Evolutionary conservation across 495 filamentous ascomycete species (phyloP), one percentile per base, ranked within the genome.

Genomic region (Penicillium desertorum): DNA sequence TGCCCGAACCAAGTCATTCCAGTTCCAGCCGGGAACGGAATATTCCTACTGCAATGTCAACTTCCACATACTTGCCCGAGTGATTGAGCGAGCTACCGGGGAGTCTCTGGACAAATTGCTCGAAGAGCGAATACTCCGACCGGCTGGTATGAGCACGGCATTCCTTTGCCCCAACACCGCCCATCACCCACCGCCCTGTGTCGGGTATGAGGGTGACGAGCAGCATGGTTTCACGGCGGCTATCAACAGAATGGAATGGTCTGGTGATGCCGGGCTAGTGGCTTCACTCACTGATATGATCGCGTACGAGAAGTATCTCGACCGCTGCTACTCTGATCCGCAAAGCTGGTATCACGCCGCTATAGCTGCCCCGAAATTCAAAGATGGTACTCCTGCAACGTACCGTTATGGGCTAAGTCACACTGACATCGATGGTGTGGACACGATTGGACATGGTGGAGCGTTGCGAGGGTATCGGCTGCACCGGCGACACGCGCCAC

Each of bases 201-300:
- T 69, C 2, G 71, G 71, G 6, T 74, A 74, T 44, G 71, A 74
- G 47, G 71, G 71, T 2, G 48, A 51, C n/a, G 64, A 71, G 48
- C 4, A 43, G 2, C 27, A 20, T 0, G 71, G 71, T 2, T 72
- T 58, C 12, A 16, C 49, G 0, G 45, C 59, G 3, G 69, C 62
- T 4, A 34, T 63, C 10, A 74, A 74, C 25, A 57, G 59, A 0
- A 72, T 72, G 45, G 63, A 74, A 41, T 74, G 71, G 71, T 61
- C 71, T 17, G 71, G 71, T 20, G 71, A 74, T 63, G 69, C 69
- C 2, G 71, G 71, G 14, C 23, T 72, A 6, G 69, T 71, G 5
- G 69, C 69, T 46, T 71, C 71, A 17, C 66, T 74, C 1, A 45
- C 45, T 14, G 71, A 74, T 43, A 74, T 74, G 71, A 66, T 74